Evolutionary conservation across 345 rosid genomes (phyloP), one percentile per base, ranked within the genome.

Genomic region (Lepidium africanum): DNA sequence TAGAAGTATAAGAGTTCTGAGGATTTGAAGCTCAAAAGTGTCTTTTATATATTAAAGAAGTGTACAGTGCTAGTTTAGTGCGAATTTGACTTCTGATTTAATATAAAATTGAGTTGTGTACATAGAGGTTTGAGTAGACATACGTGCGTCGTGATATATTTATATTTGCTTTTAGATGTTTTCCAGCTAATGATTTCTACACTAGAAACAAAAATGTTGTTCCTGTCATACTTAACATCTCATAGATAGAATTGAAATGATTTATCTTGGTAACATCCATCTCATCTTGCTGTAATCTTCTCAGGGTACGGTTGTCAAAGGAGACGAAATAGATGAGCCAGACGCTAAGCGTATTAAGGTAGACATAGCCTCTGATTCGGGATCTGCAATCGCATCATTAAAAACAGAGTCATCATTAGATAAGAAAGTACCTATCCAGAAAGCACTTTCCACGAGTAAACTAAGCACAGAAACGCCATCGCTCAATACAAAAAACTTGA

Each of bases 221-320:
- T 27, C 14, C 3, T 65, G 32, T 49, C 59, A 32, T 47, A 65
- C 38, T n/a, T 19, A 25, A 36, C 6, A 55, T 25, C 37, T 30
- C 52, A 43, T 65, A 10, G 32, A 48, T 58, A 27, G 37, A 72
- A 42, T 33, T 55, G 59, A 48, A 64, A 56, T 21, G 30, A 47
- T 1, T 39, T 54, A 53, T 51, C 23, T 13, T 12, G 49, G 21
- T 67, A 67, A 36, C 14, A 46, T 53, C 14, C 17, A 7, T 36
- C 55, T 56, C 42, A 51, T 45, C 40, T 48, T 61, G 32, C 32
- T 53, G 70, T 67, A 33, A 51, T 56, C 36, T 69, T 66, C 83
- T 83, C 85, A 94, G 99, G 82, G 88, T 79, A 60, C 81, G 35
- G 96, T 83, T 67, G 80, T 71, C 67, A 93, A 90, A 69, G 78